These are phyloP conservation scores for Amanita polypyramis DNA, from an alignment of 768 basidiomycete genomes.

Conservation along the genomic window DNA sequence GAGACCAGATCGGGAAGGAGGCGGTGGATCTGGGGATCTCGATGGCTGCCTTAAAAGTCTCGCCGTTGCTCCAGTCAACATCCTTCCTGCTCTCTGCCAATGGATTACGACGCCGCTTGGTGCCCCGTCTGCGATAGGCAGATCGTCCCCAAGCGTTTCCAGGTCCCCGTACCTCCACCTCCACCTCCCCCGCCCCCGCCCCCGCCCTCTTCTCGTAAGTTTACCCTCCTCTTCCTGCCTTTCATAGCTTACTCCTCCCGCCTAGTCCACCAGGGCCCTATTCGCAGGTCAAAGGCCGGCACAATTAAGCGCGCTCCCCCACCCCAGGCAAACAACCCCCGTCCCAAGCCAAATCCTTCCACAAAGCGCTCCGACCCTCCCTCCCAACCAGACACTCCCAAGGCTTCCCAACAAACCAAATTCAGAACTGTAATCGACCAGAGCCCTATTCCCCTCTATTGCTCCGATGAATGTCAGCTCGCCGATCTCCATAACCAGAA, in stretches of 20 bases:
- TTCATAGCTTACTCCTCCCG: slow-evolving; percentile 9
- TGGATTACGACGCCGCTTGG: slow-evolving; percentile 63
- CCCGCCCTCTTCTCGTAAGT: slow-evolving; percentile 33
- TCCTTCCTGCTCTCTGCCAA: slow-evolving; percentile 14
- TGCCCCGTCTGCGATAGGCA: slow-evolving; percentile 73
- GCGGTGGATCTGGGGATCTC: slow-evolving; percentile 10
- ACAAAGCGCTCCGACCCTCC: slow-evolving; percentile 27
- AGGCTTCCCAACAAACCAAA: slow-evolving; percentile 26
- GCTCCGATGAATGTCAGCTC: slow-evolving; percentile 67
- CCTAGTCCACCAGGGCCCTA: slow-evolving; percentile 5
- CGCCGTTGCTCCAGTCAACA: slow-evolving; percentile 7
- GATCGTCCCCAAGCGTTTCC: slow-evolving; percentile 68
- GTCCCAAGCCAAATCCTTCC: slow-evolving; percentile 48
- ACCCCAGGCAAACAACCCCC: slow-evolving; percentile 56
- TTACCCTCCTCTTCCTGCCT: background rate
- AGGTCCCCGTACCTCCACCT: slow-evolving; percentile 31
- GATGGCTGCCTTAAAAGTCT: slow-evolving; percentile 19
- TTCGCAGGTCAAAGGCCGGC: slow-evolving; percentile 21
- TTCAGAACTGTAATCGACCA: slow-evolving; percentile 70
- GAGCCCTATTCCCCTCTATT: slow-evolving; percentile 72
- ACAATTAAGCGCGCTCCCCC: slow-evolving; percentile 38
- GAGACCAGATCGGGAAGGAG: slow-evolving; percentile 6
- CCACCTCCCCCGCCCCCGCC: slow-evolving; percentile 29
- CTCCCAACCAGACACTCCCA: slow-evolving; percentile 14
- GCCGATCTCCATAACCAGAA: slow-evolving; percentile 39